Base-by-base conservation (phyloP, 352 stramenopile species). In the Phytopythium delawarense region DNA sequence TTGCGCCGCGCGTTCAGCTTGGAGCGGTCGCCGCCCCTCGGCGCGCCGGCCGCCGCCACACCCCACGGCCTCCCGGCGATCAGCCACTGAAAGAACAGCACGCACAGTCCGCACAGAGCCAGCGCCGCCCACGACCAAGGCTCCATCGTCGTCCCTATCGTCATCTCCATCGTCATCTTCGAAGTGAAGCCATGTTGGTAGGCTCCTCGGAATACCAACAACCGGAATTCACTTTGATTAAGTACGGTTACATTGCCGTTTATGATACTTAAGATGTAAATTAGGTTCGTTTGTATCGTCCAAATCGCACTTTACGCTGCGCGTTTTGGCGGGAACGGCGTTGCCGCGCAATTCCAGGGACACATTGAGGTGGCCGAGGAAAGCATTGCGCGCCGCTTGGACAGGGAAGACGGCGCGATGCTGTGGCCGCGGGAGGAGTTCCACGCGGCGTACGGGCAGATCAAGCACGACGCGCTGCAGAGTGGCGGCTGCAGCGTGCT, bases 391-490 rank as follows among this genome's bases (percentile, higher is more conserved):
- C 21, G 25, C 8, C 16, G 46, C 28, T 56, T 28, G 20, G 4
- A 16, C 34, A 2, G 8, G n/a, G n/a, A n/a, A n/a, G n/a, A n/a
- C 32, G 13, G 18, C 1, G n/a, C 2, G 13, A 93, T 94, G 83
- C 70, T 92, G 61, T 92, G 87, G 83, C 84, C 84, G n/a, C 82
- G 83, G 39, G 85, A 95, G 45, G 82, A 95, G 62, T 94, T 96
- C 71, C 76, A 90, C 66, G 80, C 81, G 23, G 86, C 84, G 57
- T 96, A 94, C 65, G 76, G 75, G 23, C 85, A 94, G 64, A 89
- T 96, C 35, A 88, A 92, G 67, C 74, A 89, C 60, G 78, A 90
- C 50, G 87, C 82, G 48, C 72, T 93, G 57, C 75, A 86, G 60
- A 81, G 65, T 37, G 77, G 76, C 46, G 78, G 73, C 13, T 92